Evolutionary conservation across 2,329 filamentous ascomycete genomes (phyloP).

Genomic region (Metarhizium rileyi): DNA sequence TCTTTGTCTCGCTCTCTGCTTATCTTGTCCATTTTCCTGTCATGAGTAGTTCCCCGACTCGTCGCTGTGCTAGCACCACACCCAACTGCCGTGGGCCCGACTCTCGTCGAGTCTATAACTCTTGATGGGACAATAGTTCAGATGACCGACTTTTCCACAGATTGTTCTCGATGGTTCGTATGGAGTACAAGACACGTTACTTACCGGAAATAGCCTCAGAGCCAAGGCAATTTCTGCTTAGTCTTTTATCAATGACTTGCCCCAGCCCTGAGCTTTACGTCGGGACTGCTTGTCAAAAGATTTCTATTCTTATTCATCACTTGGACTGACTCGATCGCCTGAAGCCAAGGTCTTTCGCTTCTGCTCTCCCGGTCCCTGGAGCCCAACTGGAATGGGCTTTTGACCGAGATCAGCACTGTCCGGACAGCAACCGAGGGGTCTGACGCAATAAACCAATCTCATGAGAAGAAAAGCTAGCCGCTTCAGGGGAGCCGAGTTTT

Average conservation of each 20-base stretch:
- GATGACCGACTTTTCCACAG: slow-evolving; percentile 1
- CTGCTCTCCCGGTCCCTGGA: not conserved
- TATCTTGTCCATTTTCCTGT: not conserved
- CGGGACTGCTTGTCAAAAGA: not conserved
- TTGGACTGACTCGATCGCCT: not conserved
- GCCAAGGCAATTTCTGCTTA: not conserved
- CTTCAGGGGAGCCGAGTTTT: not conserved
- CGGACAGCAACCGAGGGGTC: not conserved
- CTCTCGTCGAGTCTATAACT: not conserved
- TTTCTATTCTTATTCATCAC: not conserved
- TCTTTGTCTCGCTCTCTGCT: not conserved
- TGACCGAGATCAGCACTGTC: not conserved
- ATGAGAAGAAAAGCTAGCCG: not conserved
- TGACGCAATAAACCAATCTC: not conserved
- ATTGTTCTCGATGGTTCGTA: not conserved
- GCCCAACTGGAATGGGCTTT: not conserved
- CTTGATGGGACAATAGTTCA: not conserved
- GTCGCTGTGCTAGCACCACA: not conserved
- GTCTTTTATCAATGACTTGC: not conserved
- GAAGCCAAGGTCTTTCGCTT: not conserved
- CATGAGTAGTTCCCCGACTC: not conserved
- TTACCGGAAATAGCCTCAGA: not conserved
- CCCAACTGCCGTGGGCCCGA: slow-evolving; percentile 1
- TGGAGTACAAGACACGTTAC: not conserved
- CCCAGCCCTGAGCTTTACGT: not conserved